Evolutionary conservation across 768 basidiomycete species (phyloP).

Genomic region (Tricholoma saponaceum): DNA sequence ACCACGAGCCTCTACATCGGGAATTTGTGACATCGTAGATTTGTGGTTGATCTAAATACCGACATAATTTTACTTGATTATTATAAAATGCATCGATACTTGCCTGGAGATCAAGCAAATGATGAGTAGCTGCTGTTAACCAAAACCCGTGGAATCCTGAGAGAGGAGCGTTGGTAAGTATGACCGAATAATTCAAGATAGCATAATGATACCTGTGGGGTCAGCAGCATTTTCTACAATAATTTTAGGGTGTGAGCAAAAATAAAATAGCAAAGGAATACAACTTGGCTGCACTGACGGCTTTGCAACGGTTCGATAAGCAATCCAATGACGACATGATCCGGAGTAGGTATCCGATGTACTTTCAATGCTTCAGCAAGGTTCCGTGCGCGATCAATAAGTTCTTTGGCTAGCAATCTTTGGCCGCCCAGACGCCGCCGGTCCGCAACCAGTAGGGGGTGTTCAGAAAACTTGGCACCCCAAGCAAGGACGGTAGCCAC

Average conservation of each 20-base stretch:
- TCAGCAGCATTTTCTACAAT: conserved; percentile 66
- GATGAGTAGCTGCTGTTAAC: conserved; percentile 73
- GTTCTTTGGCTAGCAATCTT: conserved; percentile 70
- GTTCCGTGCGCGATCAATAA: conserved; percentile 80
- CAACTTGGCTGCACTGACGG: conserved; percentile 54
- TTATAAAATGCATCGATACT: conserved; percentile 17
- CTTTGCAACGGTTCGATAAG: conserved; percentile 83
- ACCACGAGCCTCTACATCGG: conserved; percentile 72
- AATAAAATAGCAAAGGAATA: not conserved
- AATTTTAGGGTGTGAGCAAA: conserved; percentile 9
- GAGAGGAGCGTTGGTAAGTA: conserved; percentile 3
- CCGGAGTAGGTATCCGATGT: conserved; percentile 71
- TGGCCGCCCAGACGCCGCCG: conserved; percentile 65
- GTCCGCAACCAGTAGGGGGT: conserved; percentile 78
- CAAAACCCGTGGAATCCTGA: conserved; percentile 85
- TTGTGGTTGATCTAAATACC: conserved; percentile 74
- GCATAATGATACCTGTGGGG: conserved; percentile 49
- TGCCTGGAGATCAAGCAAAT: conserved; percentile 74
- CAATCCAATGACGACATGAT: conserved; percentile 80
- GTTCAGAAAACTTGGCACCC: conserved; percentile 93
- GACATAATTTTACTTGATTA: conserved; percentile 8
- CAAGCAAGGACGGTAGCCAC: conserved; percentile 87
- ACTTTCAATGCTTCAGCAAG: conserved; percentile 86
- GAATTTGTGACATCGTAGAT: conserved; percentile 67
- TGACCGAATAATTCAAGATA: conserved; percentile 1